Evolutionary conservation across 352 stramenopile genomes (phyloP).

Genomic region (Blastocystis hominis): DNA sequence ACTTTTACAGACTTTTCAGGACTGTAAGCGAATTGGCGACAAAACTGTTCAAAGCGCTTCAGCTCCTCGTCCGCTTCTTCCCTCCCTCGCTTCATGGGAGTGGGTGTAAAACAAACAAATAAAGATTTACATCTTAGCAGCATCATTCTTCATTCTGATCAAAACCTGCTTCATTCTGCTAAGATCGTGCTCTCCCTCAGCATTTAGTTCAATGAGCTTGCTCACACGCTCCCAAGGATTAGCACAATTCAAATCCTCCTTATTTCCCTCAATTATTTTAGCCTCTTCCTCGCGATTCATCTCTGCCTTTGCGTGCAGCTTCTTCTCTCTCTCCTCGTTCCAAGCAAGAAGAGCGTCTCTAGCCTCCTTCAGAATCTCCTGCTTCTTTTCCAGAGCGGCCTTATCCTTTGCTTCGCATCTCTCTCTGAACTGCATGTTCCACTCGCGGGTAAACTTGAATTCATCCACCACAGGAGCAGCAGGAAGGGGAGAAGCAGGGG

Average conservation of each 20-base stretch:
- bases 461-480: constrained; percentile 25
- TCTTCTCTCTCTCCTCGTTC: constrained; percentile 58
- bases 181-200: constrained; percentile 25
- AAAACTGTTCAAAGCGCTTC: not conserved
- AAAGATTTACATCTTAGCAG: constrained; percentile 39
- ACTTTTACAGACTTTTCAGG: not conserved
- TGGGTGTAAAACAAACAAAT: constrained; percentile 9
- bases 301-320: constrained; percentile 26
- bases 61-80: not conserved
- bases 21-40: constrained; percentile 11
- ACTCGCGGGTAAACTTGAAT: constrained; percentile 57
- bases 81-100: constrained; percentile 9
- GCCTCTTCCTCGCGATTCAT: constrained; percentile 58
- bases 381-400: constrained; percentile 50
- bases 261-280: constrained; percentile 53
- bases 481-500: not conserved
- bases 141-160: constrained; percentile 60
- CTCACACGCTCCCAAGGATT: constrained; percentile 60
- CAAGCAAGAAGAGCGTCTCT: constrained; percentile 57
- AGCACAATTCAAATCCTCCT: constrained; percentile 48
- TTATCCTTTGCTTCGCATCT: constrained; percentile 53
- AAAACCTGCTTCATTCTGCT: constrained; percentile 60
- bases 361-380: constrained; percentile 45
- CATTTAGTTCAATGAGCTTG: constrained; percentile 59
- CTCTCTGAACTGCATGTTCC: constrained; percentile 56